Percentiles rank a stretch among this genome's conserved stretches.
Evolutionary conservation across 768 basidiomycete species (phyloP).

Genomic region (Psilocybe sp.): DNA sequence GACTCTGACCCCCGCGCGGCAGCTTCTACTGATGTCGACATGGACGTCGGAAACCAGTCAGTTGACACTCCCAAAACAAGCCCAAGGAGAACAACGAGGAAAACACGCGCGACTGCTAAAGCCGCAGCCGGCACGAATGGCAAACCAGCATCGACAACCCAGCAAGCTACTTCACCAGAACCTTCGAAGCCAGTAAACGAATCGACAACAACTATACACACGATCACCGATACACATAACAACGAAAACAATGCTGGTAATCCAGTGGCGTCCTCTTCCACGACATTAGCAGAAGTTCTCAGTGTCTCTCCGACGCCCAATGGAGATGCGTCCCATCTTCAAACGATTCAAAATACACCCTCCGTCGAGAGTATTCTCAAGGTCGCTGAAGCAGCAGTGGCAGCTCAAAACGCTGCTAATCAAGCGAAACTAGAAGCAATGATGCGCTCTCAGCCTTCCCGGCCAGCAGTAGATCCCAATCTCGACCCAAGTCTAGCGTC

Average conservation of each 20-base stretch:
- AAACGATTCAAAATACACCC: conserved; percentile 15
- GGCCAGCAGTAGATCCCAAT: conserved; percentile 20
- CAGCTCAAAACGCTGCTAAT: conserved; percentile 25
- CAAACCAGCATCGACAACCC: too few species aligned
- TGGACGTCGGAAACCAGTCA: too few species aligned
- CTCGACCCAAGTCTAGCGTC: conserved; percentile 22
- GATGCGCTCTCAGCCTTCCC: conserved; percentile 7
- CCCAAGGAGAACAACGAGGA: too few species aligned
- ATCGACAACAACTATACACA: too few species aligned
- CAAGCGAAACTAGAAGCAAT: conserved; percentile 3
- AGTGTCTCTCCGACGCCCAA: neutral
- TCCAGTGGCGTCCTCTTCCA: neutral
- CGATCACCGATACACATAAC: too few species aligned
- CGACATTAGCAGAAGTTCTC: neutral
- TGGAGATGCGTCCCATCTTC: neutral
- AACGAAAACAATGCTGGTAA: neutral
- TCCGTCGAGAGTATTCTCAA: conserved; percentile 34
- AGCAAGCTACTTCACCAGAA: too few species aligned
- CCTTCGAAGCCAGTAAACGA: too few species aligned
- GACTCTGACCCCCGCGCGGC: too few species aligned
- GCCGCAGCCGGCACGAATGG: too few species aligned
- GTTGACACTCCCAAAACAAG: too few species aligned
- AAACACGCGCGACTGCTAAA: too few species aligned
- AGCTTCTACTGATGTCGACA: too few species aligned
- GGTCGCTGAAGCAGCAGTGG: conserved; percentile 35